A percentile compares a stretch with the other conserved stretches of the same genome.
phyloP scores from a whole-genome alignment of 2,329 filamentous ascomycete genomes.

The Teratosphaeria destructans region DNA sequence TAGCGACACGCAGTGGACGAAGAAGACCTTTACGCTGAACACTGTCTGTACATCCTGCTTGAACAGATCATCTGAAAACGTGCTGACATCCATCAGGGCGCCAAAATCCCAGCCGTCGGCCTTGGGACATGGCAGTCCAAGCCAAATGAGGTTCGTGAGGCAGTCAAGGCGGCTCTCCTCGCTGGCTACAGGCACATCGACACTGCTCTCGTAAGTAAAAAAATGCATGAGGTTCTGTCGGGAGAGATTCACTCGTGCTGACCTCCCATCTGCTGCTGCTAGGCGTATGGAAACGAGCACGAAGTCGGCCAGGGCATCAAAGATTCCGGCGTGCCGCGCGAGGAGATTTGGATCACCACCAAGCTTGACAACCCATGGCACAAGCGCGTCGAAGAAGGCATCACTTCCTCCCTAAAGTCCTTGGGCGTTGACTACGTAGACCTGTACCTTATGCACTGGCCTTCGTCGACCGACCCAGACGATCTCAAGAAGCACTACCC shows the following conservation, averaged over 20 bases:
- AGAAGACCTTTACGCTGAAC: constrained; percentile 44
- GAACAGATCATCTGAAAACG: not conserved
- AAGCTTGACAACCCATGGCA: constrained; percentile 78
- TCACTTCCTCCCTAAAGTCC: constrained; percentile 49
- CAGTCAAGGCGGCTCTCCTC: constrained; percentile 56
- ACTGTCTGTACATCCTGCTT: constrained; percentile 29
- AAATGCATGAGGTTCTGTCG: too few relatives aligned
- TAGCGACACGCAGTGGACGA: constrained; percentile 15
- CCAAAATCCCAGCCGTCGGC: constrained; percentile 66
- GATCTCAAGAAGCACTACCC: constrained; percentile 57
- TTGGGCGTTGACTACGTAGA: constrained; percentile 58
- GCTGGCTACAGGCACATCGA: constrained; percentile 53
- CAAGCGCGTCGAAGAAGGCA: constrained; percentile 53
- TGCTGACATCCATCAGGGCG: constrained; percentile 30
- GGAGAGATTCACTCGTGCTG: too few relatives aligned
- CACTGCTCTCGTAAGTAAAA: constrained; percentile 45
- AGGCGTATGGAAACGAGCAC: constrained; percentile 65
- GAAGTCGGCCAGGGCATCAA: constrained; percentile 65
- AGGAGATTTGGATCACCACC: constrained; percentile 65
- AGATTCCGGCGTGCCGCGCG: constrained; percentile 52
- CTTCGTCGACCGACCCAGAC: constrained; percentile 50
- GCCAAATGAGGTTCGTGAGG: constrained; percentile 57
- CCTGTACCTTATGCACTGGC: constrained; percentile 65
- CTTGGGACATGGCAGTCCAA: constrained; percentile 71
- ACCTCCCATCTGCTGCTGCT: too few relatives aligned